A percentile compares a stretch with the other conserved stretches of the same genome.
phyloP scores from a whole-genome alignment of 148 eudicot genomes.

The Rhododendron williamsianum region DNA sequence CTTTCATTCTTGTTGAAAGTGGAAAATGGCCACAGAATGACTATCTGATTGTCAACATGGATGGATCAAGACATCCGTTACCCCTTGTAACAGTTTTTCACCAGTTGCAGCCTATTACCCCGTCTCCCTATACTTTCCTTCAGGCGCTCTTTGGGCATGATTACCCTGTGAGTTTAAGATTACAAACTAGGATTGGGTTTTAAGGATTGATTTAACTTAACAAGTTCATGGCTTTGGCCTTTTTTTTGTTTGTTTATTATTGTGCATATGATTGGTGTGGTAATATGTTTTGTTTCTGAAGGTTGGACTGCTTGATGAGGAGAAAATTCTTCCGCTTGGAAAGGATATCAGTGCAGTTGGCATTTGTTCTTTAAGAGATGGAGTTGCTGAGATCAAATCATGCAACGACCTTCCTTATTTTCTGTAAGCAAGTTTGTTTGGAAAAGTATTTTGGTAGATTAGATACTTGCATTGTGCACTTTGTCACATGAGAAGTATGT shows the following conservation, averaged over 20 bases:
- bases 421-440: slow-evolving; percentile 42
- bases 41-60: slow-evolving; percentile 68
- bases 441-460: neutral
- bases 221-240: neutral
- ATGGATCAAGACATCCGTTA: slow-evolving; percentile 73
- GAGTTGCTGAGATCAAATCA: slow-evolving; percentile 59
- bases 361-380: slow-evolving; percentile 48
- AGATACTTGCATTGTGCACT: neutral
- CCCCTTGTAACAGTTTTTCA: slow-evolving; percentile 84
- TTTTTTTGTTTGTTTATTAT: neutral
- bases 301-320: slow-evolving; percentile 83
- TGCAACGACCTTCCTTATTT: slow-evolving; percentile 75
- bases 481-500: neutral
- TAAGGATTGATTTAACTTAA: neutral
- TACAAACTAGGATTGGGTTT: neutral
- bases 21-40: slow-evolving; percentile 45
- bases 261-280: neutral
- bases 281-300: slow-evolving; percentile 21
- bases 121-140: slow-evolving; percentile 67
- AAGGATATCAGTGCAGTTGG: slow-evolving; percentile 88
- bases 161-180: slow-evolving; percentile 59
- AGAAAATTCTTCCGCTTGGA: slow-evolving; percentile 86
- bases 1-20: slow-evolving; percentile 75
- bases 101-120: slow-evolving; percentile 64
- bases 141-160: slow-evolving; percentile 83